Conservation (phyloP, 345 rosid genomes). For the Gossypioides kirkii region DNA sequence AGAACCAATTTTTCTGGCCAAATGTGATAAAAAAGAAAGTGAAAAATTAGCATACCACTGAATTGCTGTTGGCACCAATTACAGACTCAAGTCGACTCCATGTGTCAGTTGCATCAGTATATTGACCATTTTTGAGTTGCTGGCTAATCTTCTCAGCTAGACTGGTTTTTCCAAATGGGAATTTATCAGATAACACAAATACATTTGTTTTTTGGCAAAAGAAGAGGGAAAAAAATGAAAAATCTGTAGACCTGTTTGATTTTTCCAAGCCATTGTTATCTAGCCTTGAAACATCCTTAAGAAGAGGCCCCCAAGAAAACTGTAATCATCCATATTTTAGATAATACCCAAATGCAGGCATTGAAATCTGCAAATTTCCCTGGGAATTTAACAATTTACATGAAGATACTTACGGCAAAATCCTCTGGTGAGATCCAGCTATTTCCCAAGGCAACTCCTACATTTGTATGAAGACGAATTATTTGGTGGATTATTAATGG, state of each 20-base stretch:
- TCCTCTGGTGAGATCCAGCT: conserved; percentile 96
- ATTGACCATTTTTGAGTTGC: conserved; percentile 45
- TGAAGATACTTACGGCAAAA: conserved; percentile 55
- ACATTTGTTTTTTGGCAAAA: not conserved
- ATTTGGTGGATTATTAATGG: not conserved
- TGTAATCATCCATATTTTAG: conserved; percentile 21
- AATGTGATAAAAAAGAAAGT: not conserved
- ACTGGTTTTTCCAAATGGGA: conserved; percentile 27
- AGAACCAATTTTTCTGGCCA: not conserved
- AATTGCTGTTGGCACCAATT: conserved; percentile 38
- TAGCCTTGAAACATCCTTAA: conserved; percentile 63
- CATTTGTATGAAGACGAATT: not conserved
- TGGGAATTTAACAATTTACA: not conserved
- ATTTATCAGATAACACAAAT: conserved; percentile 3
- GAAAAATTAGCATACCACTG: conserved; percentile 42
- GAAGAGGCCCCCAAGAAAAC: conserved; percentile 94
- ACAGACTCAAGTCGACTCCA: conserved; percentile 55
- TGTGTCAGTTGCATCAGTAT: conserved; percentile 47
- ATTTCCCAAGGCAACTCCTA: conserved; percentile 78
- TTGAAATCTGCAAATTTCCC: not conserved
- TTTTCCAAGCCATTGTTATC: conserved; percentile 45
- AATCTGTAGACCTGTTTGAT: conserved; percentile 48
- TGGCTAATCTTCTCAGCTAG: conserved; percentile 54
- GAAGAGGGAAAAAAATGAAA: not conserved
- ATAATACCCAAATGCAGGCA: not conserved